Conservation (phyloP, 352 stramenopile genomes). For the Globisporangium orthogonon region DNA sequence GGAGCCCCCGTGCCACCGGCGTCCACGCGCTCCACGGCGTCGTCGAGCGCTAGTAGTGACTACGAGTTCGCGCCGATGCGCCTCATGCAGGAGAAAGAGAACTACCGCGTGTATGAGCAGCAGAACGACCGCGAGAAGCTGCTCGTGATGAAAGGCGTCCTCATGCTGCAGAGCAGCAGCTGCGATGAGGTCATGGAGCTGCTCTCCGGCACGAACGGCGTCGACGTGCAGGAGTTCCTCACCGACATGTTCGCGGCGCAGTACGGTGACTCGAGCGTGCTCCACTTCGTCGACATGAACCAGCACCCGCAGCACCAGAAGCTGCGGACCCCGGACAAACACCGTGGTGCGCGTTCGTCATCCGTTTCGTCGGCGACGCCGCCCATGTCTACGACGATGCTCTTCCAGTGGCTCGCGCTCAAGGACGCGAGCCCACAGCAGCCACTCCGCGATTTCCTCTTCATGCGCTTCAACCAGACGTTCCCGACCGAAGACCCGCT, state of each 20-base stretch:
- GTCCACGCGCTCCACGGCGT: constrained; percentile 17
- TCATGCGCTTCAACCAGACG: constrained; percentile 70
- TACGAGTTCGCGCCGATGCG: constrained; percentile 3
- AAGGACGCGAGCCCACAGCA: constrained; percentile 45
- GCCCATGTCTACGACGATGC: constrained; percentile 22
- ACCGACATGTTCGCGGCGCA: constrained; percentile 47
- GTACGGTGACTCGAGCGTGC: constrained; percentile 49
- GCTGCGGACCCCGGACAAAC: background rate
- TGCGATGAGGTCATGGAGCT: constrained; percentile 65
- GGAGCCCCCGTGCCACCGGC: constrained; percentile 10
- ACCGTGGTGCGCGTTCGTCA: background rate
- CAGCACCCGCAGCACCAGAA: background rate
- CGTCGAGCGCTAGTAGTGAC: constrained; percentile 13
- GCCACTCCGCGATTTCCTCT: constrained; percentile 71
- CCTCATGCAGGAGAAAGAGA: constrained; percentile 69
- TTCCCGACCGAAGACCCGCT: constrained; percentile 34
- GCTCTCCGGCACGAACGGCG: constrained; percentile 33
- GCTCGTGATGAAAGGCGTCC: constrained; percentile 65
- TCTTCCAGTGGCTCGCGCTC: constrained; percentile 70
- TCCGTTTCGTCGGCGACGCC: constrained; percentile 6
- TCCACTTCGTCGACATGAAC: constrained; percentile 44
- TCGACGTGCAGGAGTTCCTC: constrained; percentile 42
- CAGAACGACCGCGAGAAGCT: constrained; percentile 38
- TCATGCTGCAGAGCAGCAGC: constrained; percentile 59
- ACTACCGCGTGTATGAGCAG: constrained; percentile 75